These are phyloP conservation scores for Rhodomyrtus psidioides DNA, from an alignment of 441 rosid genomes.

Conservation along the genomic window DNA sequence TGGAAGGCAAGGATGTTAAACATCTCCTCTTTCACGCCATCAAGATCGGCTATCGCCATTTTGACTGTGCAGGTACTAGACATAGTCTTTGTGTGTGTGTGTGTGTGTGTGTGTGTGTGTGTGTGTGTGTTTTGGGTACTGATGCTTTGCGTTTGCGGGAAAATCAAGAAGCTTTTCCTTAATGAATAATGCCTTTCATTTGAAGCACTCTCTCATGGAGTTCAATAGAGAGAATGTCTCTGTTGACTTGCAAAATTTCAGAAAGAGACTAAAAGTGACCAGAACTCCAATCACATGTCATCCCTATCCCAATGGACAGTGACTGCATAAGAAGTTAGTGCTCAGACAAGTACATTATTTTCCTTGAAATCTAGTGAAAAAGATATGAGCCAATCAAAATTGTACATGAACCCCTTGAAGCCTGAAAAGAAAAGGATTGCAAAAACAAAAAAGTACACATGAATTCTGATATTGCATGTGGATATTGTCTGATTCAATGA, in stretches of 20 bases:
- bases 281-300: background rate
- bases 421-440: background rate
- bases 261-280: background rate
- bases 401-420: background rate
- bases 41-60: slow-evolving; percentile 85
- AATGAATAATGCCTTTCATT: background rate
- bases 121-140: background rate
- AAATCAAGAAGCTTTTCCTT: background rate
- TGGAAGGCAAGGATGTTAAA: slow-evolving; percentile 55
- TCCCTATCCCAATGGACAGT: background rate
- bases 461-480: background rate
- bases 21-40: slow-evolving; percentile 64
- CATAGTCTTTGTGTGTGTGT: background rate
- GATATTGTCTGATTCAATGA: background rate
- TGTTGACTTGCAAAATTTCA: background rate
- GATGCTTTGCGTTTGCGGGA: background rate
- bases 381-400: background rate
- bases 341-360: background rate
- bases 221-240: background rate
- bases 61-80: slow-evolving; percentile 76
- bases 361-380: background rate
- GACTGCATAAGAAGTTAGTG: background rate
- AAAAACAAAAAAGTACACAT: background rate
- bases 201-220: background rate
- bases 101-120: background rate